These are phyloP conservation scores for Moringa oleifera DNA, from an alignment of 345 rosid species.

Conservation along the genomic window DNA sequence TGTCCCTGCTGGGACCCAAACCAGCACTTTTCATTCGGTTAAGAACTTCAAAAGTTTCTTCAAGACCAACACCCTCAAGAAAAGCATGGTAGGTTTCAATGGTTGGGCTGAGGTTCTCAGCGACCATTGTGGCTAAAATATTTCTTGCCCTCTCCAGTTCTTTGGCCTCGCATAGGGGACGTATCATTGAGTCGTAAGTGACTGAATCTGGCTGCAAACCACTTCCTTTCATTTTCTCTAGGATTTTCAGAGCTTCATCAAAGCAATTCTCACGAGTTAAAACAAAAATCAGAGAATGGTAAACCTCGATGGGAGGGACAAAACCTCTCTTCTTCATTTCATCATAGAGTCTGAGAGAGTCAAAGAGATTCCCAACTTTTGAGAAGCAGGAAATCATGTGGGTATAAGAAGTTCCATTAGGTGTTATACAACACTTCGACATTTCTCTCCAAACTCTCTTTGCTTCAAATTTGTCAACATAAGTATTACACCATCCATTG, in stretches of 20 bases:
- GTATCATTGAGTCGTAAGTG: slow-evolving; percentile 72
- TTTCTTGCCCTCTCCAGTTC: slow-evolving; percentile 58
- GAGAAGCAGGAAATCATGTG: slow-evolving; percentile 84
- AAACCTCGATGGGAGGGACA: slow-evolving; percentile 55
- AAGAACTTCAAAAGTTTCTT: slow-evolving; percentile 50
- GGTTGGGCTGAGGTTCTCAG: slow-evolving; percentile 46
- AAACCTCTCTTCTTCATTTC: slow-evolving; percentile 85
- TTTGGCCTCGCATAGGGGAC: slow-evolving; percentile 52
- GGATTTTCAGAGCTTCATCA: slow-evolving; percentile 55
- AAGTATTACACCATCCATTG: slow-evolving; percentile 72
- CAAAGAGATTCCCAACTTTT: slow-evolving; percentile 75
- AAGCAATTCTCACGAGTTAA: slow-evolving; percentile 66
- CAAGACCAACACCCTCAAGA: slow-evolving; percentile 40
- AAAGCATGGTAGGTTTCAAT: slow-evolving; percentile 75
- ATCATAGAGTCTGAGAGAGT: slow-evolving; percentile 71
- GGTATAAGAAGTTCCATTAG: slow-evolving; percentile 58
- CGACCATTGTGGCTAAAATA: slow-evolving; percentile 52
- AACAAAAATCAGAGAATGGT: slow-evolving; percentile 67
- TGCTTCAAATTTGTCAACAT: slow-evolving; percentile 64
- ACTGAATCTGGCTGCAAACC: slow-evolving; percentile 55
- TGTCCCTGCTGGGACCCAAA: slow-evolving; percentile 53
- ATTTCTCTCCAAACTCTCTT: slow-evolving; percentile 89
- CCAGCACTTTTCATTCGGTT: slow-evolving; percentile 49
- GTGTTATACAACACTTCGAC: slow-evolving; percentile 60
- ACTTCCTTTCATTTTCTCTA: slow-evolving; percentile 51